Conservation (phyloP, 257 asterid species). For the Solanum infundibuliforme region DNA sequence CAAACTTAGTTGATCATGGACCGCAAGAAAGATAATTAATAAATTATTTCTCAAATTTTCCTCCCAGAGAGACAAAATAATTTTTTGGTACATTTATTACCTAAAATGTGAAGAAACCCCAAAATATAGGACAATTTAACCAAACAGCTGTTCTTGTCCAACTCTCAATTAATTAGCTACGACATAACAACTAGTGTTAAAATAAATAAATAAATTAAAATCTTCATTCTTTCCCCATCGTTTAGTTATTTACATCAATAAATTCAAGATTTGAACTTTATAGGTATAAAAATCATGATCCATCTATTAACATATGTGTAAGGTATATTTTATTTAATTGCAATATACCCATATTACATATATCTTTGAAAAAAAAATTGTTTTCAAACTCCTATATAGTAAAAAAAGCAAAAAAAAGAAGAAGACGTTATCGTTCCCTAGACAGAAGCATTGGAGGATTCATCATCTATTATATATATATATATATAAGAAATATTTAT, state of each 20-base stretch:
- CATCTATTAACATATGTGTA: not conserved
- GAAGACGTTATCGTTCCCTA: too few species aligned
- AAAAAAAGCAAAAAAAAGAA: too few species aligned
- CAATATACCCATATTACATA: not conserved
- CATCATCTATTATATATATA: not conserved
- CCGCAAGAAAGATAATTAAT: not conserved
- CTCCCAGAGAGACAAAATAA: not conserved
- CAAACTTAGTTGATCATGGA: not conserved
- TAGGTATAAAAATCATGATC: accelerated
- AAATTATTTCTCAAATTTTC: not conserved
- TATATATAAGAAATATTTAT: not conserved
- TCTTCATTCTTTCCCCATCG: not conserved
- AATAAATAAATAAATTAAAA: not conserved
- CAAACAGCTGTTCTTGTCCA: not conserved
- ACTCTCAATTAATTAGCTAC: not conserved
- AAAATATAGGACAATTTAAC: not conserved
- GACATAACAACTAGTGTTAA: not conserved
- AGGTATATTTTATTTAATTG: not conserved
- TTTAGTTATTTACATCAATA: not conserved
- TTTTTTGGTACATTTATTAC: not conserved
- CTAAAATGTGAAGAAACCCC: not conserved
- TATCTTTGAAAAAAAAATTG: too few species aligned
- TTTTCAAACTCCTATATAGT: not conserved
- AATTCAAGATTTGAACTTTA: not conserved
- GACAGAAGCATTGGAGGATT: not conserved